phyloP scores from a whole-genome alignment of 495 filamentous ascomycete genomes.

The Daldinia loculata region DNA sequence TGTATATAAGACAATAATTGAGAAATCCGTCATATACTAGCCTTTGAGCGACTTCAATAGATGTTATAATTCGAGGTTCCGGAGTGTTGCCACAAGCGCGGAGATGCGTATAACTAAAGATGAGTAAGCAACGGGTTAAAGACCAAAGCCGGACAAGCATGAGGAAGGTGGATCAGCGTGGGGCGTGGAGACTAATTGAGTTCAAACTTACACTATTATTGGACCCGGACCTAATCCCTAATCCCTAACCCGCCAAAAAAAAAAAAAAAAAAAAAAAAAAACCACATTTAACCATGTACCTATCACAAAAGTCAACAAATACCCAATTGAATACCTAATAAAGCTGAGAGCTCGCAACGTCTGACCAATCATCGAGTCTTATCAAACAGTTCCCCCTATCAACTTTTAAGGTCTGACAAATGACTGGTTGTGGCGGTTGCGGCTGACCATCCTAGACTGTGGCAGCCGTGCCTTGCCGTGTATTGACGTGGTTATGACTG shows the following conservation, averaged over 20 bases:
- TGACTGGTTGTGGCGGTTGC: not conserved
- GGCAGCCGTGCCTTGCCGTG: conserved; percentile 5
- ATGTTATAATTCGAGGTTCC: not conserved
- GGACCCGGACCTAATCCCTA: too few species aligned
- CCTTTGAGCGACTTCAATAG: not conserved
- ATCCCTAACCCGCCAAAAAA: not conserved
- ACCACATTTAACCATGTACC: not conserved
- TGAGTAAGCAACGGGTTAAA: conserved; percentile 21
- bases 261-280: not conserved
- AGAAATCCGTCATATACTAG: not conserved
- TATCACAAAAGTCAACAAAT: not conserved
- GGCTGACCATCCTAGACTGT: conserved; percentile 2
- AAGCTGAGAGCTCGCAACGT: not conserved
- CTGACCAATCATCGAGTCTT: conserved; percentile 19
- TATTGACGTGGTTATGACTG: conserved; percentile 34
- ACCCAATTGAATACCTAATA: not conserved
- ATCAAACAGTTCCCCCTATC: not conserved
- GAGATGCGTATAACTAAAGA: conserved; percentile 9
- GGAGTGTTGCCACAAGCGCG: conserved; percentile 19
- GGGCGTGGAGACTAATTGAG: conserved; percentile 14
- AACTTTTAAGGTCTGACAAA: not conserved
- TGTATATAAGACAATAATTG: not conserved
- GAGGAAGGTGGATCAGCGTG: conserved; percentile 20
- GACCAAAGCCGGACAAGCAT: not conserved
- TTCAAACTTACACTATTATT: not conserved